These are phyloP conservation scores for Phytophthora citricola DNA, from an alignment of 352 stramenopile species.

Conservation along the genomic window DNA sequence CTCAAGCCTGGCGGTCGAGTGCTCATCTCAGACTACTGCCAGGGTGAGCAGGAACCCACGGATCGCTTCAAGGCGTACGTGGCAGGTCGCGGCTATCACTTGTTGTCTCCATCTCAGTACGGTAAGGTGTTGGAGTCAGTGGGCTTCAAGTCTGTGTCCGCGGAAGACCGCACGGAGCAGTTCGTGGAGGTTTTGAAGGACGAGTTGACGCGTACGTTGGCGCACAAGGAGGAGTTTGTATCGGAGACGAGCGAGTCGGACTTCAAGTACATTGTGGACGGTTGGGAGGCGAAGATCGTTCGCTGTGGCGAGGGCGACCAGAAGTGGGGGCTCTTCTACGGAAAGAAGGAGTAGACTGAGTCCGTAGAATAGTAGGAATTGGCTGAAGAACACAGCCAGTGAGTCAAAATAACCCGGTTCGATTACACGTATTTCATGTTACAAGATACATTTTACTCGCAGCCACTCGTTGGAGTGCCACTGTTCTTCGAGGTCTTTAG, in stretches of 20 bases:
- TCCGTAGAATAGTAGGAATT: too few relatives aligned
- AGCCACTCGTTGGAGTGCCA: too few relatives aligned
- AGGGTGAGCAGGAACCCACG: slow-evolving; percentile 44
- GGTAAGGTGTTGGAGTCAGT: slow-evolving; percentile 54
- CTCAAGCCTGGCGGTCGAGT: slow-evolving; percentile 68
- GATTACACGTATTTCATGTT: too few relatives aligned
- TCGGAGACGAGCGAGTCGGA: slow-evolving; percentile 69
- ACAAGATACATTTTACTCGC: too few relatives aligned
- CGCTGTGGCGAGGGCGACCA: slow-evolving; percentile 73
- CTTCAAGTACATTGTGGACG: slow-evolving; percentile 73
- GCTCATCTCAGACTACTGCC: slow-evolving; percentile 45
- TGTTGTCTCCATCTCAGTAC: slow-evolving; percentile 69
- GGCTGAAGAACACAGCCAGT: too few relatives aligned
- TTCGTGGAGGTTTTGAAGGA: slow-evolving; percentile 73
- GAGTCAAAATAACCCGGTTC: too few relatives aligned
- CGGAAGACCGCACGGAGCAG: slow-evolving; percentile 73
- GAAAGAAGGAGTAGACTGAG: slow-evolving; percentile 54
- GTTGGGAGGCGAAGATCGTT: slow-evolving; percentile 74
- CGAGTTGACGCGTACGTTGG: slow-evolving; percentile 60
- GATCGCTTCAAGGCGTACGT: slow-evolving; percentile 72
- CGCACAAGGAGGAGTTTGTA: slow-evolving; percentile 73
- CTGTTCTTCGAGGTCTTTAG: too few relatives aligned
- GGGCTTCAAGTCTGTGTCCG: slow-evolving; percentile 59
- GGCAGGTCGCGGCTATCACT: slow-evolving; percentile 65
- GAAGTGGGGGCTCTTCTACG: slow-evolving; percentile 83